Percentiles rank a stretch among this genome's conserved stretches.
Evolutionary conservation across 208 protist genomes (phyloP).

Genomic region (Trypanosoma rangeli): DNA sequence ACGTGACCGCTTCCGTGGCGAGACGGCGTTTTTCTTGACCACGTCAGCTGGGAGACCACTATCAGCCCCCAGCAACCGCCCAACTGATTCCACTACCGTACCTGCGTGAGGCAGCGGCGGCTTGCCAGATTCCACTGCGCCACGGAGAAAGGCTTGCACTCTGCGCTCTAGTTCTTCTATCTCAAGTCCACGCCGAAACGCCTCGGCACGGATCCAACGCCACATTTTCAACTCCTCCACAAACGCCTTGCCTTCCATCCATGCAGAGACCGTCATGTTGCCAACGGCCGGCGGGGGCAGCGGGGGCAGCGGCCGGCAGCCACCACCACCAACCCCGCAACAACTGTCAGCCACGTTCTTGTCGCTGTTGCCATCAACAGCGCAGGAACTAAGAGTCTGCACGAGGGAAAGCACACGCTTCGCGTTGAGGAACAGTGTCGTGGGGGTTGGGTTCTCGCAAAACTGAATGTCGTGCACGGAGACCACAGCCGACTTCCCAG

Average conservation of each 20-base stretch:
- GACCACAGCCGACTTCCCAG: slow-evolving; percentile 15
- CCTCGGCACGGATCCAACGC: slow-evolving; percentile 74
- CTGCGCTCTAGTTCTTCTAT: slow-evolving; percentile 16
- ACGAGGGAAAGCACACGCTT: slow-evolving; percentile 60
- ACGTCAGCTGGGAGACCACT: neutral
- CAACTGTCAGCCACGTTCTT: neutral
- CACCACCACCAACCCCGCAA: neutral
- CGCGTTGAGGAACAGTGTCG: slow-evolving; percentile 51
- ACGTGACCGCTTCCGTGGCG: slow-evolving; percentile 3
- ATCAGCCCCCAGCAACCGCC: neutral
- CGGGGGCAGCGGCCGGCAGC: neutral
- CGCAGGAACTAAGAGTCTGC: slow-evolving; percentile 38
- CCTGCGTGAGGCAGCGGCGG: neutral
- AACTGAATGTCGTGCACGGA: slow-evolving; percentile 57
- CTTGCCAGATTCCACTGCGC: neutral
- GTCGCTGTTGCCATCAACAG: slow-evolving; percentile 1
- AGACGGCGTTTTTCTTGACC: neutral
- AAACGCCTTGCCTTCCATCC: slow-evolving; percentile 77
- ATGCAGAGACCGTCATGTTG: slow-evolving; percentile 50
- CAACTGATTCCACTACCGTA: neutral
- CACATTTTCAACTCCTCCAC: slow-evolving; percentile 88
- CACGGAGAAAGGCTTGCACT: slow-evolving; percentile 31
- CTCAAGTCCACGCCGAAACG: slow-evolving; percentile 31
- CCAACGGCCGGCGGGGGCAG: slow-evolving; percentile 19
- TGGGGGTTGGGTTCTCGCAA: slow-evolving; percentile 24